Percentiles rank a stretch among this genome's conserved stretches.
Evolutionary conservation across 2,329 filamentous ascomycete genomes (phyloP).

Genomic region (Taxawa tesnikishii): DNA sequence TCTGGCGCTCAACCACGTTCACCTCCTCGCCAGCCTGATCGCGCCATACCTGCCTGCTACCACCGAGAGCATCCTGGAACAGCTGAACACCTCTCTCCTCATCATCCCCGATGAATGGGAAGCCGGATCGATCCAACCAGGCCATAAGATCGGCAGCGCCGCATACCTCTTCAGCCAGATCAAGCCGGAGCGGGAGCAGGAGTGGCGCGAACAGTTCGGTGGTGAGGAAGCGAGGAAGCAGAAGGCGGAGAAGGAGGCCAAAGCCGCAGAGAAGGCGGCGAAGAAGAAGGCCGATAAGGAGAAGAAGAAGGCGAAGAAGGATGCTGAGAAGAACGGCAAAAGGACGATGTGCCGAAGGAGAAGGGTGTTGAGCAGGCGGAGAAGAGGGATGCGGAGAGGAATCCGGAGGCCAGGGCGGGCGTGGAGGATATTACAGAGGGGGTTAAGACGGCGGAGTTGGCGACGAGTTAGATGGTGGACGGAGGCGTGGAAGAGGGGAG

Average conservation of each 20-base stretch:
- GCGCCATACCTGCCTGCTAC: slow-evolving; percentile 81
- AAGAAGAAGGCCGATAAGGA: slow-evolving; percentile 54
- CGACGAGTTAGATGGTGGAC: slow-evolving; percentile 16
- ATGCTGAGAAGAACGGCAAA: slow-evolving; percentile 45
- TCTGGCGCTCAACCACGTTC: slow-evolving; percentile 70
- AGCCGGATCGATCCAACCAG: slow-evolving; percentile 45
- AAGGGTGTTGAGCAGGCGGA: slow-evolving; percentile 72
- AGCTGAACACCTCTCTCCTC: slow-evolving; percentile 44
- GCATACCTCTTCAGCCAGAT: slow-evolving; percentile 75
- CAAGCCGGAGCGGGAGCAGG: slow-evolving; percentile 65
- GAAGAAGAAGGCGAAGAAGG: slow-evolving; percentile 47
- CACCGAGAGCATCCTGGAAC: slow-evolving; percentile 59
- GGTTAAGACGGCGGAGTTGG: slow-evolving; percentile 30
- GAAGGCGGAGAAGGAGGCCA: slow-evolving; percentile 56
- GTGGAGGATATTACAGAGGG: slow-evolving; percentile 32
- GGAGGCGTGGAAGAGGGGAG: background rate
- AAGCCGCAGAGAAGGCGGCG: slow-evolving; percentile 44
- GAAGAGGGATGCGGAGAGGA: slow-evolving; percentile 47
- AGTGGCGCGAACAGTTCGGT: slow-evolving; percentile 69
- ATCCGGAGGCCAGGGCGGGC: slow-evolving; percentile 23
- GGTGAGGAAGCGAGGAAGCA: slow-evolving; percentile 54
- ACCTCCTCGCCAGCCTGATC: slow-evolving; percentile 67
- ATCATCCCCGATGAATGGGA: slow-evolving; percentile 47
- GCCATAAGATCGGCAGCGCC: slow-evolving; percentile 71
- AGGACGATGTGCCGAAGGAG: slow-evolving; percentile 17